These are phyloP conservation scores for Debaryomyces sp. DNA, from an alignment of 1,139 yeast species.

Conservation along the genomic window DNA sequence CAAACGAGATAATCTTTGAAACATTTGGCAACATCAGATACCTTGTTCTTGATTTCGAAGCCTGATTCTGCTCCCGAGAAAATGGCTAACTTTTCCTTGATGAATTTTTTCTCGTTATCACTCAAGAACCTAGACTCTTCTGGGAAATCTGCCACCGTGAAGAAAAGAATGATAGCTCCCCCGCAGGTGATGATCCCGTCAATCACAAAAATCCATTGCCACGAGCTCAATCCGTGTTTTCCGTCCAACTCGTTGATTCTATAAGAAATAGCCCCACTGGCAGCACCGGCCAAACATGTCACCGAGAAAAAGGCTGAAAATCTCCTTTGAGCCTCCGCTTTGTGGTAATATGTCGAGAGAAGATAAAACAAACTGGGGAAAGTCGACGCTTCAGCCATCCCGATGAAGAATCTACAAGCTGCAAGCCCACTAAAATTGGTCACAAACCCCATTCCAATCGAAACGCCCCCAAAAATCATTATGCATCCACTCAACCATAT, in stretches of 20 bases:
- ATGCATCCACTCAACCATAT: constrained; percentile 62
- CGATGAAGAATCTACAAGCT: constrained; percentile 64
- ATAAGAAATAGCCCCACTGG: constrained; percentile 46
- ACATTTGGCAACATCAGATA: constrained; percentile 42
- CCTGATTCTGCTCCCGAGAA: constrained; percentile 57
- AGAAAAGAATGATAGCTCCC: constrained; percentile 58
- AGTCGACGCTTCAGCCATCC: constrained; percentile 68
- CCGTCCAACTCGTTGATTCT: constrained; percentile 43
- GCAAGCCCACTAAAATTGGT: constrained; percentile 59
- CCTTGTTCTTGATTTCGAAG: constrained; percentile 48
- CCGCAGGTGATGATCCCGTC: constrained; percentile 74
- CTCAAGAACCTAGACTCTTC: constrained; percentile 55
- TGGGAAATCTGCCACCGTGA: constrained; percentile 53
- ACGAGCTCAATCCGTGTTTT: constrained; percentile 46
- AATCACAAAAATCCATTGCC: constrained; percentile 76
- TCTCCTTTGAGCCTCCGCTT: constrained; percentile 67
- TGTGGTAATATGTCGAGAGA: constrained; percentile 56
- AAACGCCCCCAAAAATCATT: constrained; percentile 61
- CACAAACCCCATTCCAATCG: constrained; percentile 69
- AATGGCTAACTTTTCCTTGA: constrained; percentile 56
- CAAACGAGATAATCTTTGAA: constrained; percentile 54
- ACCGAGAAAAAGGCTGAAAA: constrained; percentile 64
- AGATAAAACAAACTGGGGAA: constrained; percentile 76
- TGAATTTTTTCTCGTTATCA: constrained; percentile 48
- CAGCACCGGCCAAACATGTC: constrained; percentile 47